These are phyloP conservation scores for Colletotrichum nymphaeae DNA, from an alignment of 2,329 filamentous ascomycete genomes.

Conservation along the genomic window DNA sequence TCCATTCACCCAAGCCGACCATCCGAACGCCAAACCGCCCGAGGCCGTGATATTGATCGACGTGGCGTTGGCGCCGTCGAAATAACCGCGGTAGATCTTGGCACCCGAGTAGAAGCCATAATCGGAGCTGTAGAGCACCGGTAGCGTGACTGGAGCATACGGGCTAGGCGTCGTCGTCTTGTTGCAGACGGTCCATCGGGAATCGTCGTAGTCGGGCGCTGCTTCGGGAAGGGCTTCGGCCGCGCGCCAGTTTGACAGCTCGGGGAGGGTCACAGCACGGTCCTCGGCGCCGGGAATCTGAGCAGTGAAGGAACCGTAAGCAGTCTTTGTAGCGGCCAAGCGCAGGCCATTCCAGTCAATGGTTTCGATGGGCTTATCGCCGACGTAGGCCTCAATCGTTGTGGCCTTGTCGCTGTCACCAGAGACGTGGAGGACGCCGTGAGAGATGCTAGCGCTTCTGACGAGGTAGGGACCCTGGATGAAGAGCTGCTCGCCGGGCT, in stretches of 20 bases:
- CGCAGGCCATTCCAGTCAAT: conserved; percentile 66
- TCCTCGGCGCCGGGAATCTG: conserved; percentile 54
- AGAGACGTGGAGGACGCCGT: conserved; percentile 67
- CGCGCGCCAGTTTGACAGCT: conserved; percentile 74
- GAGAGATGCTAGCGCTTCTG: conserved; percentile 67
- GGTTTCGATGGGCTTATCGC: conserved; percentile 66
- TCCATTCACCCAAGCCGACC: conserved; percentile 75
- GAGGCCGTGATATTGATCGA: conserved; percentile 69
- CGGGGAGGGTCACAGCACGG: conserved; percentile 64
- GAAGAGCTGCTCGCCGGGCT: conserved; percentile 63
- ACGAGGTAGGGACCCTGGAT: conserved; percentile 73
- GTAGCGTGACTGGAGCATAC: conserved; percentile 66
- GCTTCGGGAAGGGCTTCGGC: conserved; percentile 79
- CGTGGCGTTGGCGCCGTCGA: conserved; percentile 72
- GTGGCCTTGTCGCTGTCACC: conserved; percentile 79
- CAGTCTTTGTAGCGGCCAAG: conserved; percentile 47
- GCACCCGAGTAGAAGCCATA: conserved; percentile 80
- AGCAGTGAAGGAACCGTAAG: conserved; percentile 60
- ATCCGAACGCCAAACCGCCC: conserved; percentile 76
- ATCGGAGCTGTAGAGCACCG: conserved; percentile 76
- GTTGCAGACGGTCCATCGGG: conserved; percentile 71
- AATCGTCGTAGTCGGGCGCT: conserved; percentile 72
- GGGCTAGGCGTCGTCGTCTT: conserved; percentile 71
- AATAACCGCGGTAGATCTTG: conserved; percentile 77
- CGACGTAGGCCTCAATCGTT: conserved; percentile 65